Conservation (phyloP, 371 early-diverging fungal genomes). For the Rhizopus stolonifer region DNA sequence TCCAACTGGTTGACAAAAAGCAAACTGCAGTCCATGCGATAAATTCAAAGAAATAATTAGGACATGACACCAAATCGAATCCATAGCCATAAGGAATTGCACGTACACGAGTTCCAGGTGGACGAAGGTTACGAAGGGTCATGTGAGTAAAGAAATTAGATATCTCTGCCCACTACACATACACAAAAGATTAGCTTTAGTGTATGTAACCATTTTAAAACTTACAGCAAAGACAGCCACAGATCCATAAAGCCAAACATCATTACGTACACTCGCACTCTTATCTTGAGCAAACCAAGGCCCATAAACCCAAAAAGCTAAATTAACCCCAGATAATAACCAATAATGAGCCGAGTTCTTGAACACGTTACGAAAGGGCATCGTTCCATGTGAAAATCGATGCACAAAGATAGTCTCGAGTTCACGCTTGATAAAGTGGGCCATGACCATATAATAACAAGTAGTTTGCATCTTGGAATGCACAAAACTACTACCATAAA, state of each 20-base stretch:
- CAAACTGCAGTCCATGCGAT: conserved; percentile 82
- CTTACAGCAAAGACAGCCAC: conserved; percentile 70
- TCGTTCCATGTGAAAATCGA: conserved; percentile 91
- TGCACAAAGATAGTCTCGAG: conserved; percentile 93
- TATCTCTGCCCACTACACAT: conserved; percentile 68
- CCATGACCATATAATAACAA: conserved; percentile 68
- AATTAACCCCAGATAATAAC: conserved; percentile 81
- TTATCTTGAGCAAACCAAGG: conserved; percentile 68
- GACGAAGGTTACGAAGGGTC: conserved; percentile 89
- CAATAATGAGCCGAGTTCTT: conserved; percentile 97
- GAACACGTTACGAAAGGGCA: conserved; percentile 91
- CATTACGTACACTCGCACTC: conserved; percentile 46
- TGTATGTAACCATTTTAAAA: not conserved
- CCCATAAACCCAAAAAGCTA: conserved; percentile 86
- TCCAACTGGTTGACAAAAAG: conserved; percentile 74
- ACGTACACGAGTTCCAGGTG: conserved; percentile 86
- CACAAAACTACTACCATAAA: conserved; percentile 67
- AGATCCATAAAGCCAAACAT: conserved; percentile 56
- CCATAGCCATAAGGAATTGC: conserved; percentile 94
- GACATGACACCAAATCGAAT: conserved; percentile 88
- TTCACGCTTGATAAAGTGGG: conserved; percentile 93
- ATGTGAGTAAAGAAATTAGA: conserved; percentile 86
- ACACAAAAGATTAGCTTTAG: not conserved
- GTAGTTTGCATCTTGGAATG: conserved; percentile 71
- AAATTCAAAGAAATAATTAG: conserved; percentile 92